Percentiles rank a stretch among this genome's conserved stretches.
phyloP scores from a whole-genome alignment of 352 stramenopile species.

The Globisporangium orthogonon region DNA sequence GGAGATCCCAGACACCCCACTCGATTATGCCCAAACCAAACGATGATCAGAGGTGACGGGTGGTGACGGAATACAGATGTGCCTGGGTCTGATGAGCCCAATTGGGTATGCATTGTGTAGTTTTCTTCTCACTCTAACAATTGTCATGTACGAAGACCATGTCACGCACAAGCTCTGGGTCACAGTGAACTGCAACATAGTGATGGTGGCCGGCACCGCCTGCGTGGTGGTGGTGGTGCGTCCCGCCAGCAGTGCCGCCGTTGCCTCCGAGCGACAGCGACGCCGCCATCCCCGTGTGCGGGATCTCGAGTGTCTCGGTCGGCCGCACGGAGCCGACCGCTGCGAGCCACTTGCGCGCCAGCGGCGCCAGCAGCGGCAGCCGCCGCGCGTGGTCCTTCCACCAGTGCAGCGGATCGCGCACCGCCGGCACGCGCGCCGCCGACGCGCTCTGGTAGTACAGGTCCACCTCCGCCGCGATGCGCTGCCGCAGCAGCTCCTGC shows the following conservation, averaged over 20 bases:
- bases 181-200: constrained; percentile 27
- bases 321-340: constrained; percentile 32
- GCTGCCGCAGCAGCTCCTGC: constrained; percentile 23
- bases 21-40: no score
- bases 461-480: constrained; percentile 30
- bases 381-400: constrained; percentile 29
- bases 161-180: constrained; percentile 40
- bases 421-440: constrained; percentile 22
- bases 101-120: no score
- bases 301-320: constrained; percentile 17
- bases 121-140: constrained; percentile 22
- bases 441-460: constrained; percentile 34
- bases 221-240: constrained; percentile 5
- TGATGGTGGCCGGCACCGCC: constrained; percentile 7
- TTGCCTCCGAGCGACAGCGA: constrained; percentile 9
- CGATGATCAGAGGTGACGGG: no score
- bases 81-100: no score
- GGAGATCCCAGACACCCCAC: no score
- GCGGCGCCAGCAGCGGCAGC: constrained; percentile 30
- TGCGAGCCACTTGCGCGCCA: constrained; percentile 42
- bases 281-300: constrained; percentile 9
- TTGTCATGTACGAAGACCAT: constrained; percentile 46
- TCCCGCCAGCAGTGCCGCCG: neutral
- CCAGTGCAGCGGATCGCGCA: constrained; percentile 38
- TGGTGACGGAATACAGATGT: no score